phyloP scores from a whole-genome alignment of 495 filamentous ascomycete species.

The Rostrohypoxylon terebratum region DNA sequence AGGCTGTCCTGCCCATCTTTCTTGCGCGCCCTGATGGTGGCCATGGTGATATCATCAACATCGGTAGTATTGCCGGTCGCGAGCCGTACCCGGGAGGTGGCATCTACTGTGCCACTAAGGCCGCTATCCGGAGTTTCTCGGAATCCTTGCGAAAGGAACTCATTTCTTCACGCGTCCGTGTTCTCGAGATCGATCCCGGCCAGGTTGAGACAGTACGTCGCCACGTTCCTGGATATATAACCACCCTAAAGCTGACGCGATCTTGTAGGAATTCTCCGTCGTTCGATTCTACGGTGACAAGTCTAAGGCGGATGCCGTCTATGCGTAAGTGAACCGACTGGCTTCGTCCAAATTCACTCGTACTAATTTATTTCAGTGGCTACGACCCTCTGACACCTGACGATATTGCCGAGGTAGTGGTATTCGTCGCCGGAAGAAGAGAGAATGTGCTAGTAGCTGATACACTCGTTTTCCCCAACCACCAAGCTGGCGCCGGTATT shows the following conservation, averaged over 20 bases:
- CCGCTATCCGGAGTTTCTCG: constrained; percentile 89
- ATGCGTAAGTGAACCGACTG: constrained; percentile 71
- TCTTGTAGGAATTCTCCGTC: constrained; percentile 83
- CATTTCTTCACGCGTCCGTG: constrained; percentile 83
- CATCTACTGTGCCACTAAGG: constrained; percentile 98
- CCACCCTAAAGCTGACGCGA: constrained; percentile 35
- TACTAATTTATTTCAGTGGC: constrained; percentile 65
- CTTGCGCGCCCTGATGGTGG: constrained; percentile 82
- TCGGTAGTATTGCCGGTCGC: constrained; percentile 93
- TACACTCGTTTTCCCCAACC: constrained; percentile 89
- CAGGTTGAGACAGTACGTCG: constrained; percentile 89
- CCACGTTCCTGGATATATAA: neutral
- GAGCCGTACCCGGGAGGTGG: constrained; percentile 90
- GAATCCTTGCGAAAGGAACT: constrained; percentile 90
- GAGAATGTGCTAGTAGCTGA: constrained; percentile 98
- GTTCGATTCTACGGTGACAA: constrained; percentile 95
- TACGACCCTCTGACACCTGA: constrained; percentile 93
- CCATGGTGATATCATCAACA: constrained; percentile 93
- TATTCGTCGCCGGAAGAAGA: constrained; percentile 86
- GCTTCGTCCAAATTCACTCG: neutral
- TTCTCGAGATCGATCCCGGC: constrained; percentile 95
- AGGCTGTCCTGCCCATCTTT: constrained; percentile 88
- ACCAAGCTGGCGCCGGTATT: constrained; percentile 60
- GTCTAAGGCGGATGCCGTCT: constrained; percentile 93
- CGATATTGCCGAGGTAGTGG: constrained; percentile 94